Conservation (phyloP, 106 monocot species). For the Hemerocallis citrina region DNA sequence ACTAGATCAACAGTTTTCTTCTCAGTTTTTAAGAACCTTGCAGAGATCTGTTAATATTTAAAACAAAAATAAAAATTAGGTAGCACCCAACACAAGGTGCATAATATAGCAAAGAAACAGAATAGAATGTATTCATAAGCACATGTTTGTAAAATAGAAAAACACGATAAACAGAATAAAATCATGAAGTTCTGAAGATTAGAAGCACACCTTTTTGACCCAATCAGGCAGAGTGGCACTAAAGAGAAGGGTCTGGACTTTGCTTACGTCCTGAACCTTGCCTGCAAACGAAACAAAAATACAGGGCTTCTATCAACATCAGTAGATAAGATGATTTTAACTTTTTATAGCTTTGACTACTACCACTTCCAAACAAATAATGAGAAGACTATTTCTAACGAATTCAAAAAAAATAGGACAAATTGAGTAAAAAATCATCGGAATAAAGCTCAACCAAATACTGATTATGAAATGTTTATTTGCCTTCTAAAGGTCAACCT, state of each 20-base stretch:
- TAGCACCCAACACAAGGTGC: background rate
- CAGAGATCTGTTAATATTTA: slow-evolving; percentile 44
- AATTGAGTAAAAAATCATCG: too few species aligned
- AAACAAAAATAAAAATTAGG: background rate
- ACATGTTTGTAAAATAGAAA: background rate
- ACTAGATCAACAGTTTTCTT: slow-evolving; percentile 90
- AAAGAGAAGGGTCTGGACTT: slow-evolving; percentile 97
- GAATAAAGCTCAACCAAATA: too few species aligned
- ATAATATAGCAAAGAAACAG: too few species aligned
- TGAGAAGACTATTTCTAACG: background rate
- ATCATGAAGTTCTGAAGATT: background rate
- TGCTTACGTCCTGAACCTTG: slow-evolving; percentile 75
- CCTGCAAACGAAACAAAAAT: slow-evolving; percentile 37
- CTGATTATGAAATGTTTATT: too few species aligned
- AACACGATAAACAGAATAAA: background rate
- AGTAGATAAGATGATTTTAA: background rate
- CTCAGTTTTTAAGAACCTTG: slow-evolving; percentile 62
- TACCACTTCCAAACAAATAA: background rate
- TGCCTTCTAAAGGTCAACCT: too few species aligned
- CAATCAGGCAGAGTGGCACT: slow-evolving; percentile 94
- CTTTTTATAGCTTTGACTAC: background rate
- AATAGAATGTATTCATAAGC: background rate
- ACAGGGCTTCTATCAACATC: background rate
- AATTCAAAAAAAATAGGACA: too few species aligned
- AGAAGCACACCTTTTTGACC: slow-evolving; percentile 73